Conservation (phyloP, 2,329 filamentous ascomycete species). For the Diaporthe ampelina region DNA sequence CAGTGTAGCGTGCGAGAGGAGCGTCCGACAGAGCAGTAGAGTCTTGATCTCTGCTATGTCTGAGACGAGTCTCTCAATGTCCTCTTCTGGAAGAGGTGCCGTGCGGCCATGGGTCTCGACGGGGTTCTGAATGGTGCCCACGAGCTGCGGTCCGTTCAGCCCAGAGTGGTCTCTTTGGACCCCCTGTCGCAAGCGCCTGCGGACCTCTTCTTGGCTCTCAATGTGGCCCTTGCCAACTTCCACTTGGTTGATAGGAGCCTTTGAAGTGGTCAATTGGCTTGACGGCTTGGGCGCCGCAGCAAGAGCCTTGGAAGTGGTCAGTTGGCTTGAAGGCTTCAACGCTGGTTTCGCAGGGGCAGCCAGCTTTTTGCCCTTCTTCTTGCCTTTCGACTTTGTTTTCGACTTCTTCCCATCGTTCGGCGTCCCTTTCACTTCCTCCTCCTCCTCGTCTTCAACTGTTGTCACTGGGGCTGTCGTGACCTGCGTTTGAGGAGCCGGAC, state of each 20-base stretch:
- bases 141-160: slow-evolving; percentile 50
- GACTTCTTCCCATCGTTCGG: slow-evolving; percentile 8
- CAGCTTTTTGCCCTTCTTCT: slow-evolving; percentile 20
- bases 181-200: background rate
- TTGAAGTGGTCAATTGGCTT: slow-evolving; percentile 47
- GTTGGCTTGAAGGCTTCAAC: background rate
- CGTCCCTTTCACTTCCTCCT: background rate
- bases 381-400: slow-evolving; percentile 22
- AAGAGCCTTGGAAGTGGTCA: too few relatives aligned
- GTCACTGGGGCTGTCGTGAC: background rate
- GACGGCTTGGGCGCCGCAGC: background rate
- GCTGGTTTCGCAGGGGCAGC: background rate
- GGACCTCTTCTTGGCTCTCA: slow-evolving; percentile 51
- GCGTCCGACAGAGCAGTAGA: slow-evolving; percentile 61
- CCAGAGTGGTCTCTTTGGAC: slow-evolving; percentile 52
- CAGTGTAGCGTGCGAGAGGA: slow-evolving; percentile 60
- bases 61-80: slow-evolving; percentile 56
- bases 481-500: background rate
- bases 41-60: slow-evolving; percentile 65
- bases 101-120: slow-evolving; percentile 50
- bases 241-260: slow-evolving; percentile 34
- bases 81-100: slow-evolving; percentile 56
- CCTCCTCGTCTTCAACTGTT: slow-evolving; percentile 3
- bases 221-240: slow-evolving; percentile 56
- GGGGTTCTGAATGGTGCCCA: slow-evolving; percentile 51